phyloP scores from a whole-genome alignment of 352 stramenopile species.

The Phytophthora europaea region DNA sequence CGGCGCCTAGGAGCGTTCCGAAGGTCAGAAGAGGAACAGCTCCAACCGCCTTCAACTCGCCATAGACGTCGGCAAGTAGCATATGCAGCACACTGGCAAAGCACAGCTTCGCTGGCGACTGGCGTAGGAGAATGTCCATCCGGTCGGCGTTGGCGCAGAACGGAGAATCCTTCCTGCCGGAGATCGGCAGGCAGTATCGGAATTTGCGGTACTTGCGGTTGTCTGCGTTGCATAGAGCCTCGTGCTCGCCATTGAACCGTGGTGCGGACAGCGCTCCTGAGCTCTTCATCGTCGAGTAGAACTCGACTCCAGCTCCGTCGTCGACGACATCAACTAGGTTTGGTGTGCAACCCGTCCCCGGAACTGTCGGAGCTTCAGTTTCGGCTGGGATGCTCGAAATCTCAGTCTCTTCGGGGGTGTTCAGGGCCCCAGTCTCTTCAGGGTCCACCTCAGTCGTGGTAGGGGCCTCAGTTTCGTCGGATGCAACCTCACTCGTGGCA shows the following conservation, averaged over 20 bases:
- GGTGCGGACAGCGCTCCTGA: conserved; percentile 9
- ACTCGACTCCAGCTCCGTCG: neutral
- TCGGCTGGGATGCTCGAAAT: neutral
- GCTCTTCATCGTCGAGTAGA: conserved; percentile 18
- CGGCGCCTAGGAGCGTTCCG: conserved; percentile 54
- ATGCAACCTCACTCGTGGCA: neutral
- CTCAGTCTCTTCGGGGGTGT: neutral
- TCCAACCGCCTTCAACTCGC: conserved; percentile 38
- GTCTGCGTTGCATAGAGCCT: conserved; percentile 19
- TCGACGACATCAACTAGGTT: neutral
- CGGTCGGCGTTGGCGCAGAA: conserved; percentile 51
- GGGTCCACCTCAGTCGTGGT: neutral
- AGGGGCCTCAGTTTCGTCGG: neutral
- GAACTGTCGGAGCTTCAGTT: neutral
- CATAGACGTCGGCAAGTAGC: conserved; percentile 60
- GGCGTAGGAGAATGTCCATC: conserved; percentile 45
- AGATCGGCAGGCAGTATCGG: conserved; percentile 59
- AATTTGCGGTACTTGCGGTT: conserved; percentile 5
- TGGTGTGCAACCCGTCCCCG: conserved; percentile 3
- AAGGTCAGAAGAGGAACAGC: conserved; percentile 43
- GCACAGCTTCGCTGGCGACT: conserved; percentile 42
- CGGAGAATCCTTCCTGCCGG: conserved; percentile 43
- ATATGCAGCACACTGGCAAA: conserved; percentile 59
- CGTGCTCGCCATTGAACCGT: conserved; percentile 27
- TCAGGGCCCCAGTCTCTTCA: neutral